Evolutionary conservation across 441 rosid genomes (phyloP).

Genomic region (Gossypium gossypioides): DNA sequence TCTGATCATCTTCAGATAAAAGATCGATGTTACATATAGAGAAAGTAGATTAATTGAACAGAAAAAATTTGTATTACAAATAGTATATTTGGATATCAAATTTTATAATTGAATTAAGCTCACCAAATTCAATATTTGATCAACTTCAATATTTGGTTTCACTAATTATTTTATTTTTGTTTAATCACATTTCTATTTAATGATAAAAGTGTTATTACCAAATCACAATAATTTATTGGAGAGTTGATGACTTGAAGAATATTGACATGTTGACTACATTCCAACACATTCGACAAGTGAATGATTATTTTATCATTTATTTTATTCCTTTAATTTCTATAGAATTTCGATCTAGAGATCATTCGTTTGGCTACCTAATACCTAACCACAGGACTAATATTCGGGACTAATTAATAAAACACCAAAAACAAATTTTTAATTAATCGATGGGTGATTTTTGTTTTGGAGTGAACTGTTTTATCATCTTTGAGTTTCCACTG

Average conservation of each 20-base stretch:
- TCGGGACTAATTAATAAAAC: neutral
- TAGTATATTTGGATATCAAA: too few species aligned
- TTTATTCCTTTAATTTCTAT: slow-evolving; percentile 9
- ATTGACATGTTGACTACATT: slow-evolving; percentile 24
- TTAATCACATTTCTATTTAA: neutral
- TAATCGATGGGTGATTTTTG: too few species aligned
- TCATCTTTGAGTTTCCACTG: too few species aligned
- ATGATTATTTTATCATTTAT: slow-evolving; percentile 8
- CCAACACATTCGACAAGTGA: slow-evolving; percentile 27
- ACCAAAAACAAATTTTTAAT: neutral
- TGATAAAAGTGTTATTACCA: neutral
- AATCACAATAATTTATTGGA: neutral
- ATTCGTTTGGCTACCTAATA: slow-evolving; percentile 30
- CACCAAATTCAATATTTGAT: neutral
- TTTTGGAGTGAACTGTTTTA: too few species aligned
- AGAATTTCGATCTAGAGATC: neutral
- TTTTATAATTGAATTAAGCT: neutral
- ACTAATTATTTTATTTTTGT: neutral
- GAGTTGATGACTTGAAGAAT: slow-evolving; percentile 14
- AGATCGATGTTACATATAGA: too few species aligned
- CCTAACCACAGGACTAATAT: slow-evolving; percentile 24
- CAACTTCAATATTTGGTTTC: neutral
- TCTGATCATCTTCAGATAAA: neutral
- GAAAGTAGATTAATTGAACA: too few species aligned
- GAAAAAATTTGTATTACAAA: too few species aligned